Evolutionary conservation across 2,329 filamentous ascomycete species (phyloP).

Genomic region (Fusarium sp.): DNA sequence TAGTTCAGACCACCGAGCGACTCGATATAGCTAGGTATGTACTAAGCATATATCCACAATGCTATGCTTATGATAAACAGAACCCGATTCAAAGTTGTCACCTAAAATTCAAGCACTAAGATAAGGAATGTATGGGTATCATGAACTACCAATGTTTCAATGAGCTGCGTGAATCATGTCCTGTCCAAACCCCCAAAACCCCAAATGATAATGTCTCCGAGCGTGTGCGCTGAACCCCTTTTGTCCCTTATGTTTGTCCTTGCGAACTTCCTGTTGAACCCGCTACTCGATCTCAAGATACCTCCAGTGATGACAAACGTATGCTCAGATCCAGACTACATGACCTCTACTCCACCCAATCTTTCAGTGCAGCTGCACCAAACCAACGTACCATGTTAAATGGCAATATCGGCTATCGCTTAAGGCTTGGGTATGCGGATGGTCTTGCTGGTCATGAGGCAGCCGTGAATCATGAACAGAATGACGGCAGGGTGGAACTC

Average conservation of each 20-base stretch:
- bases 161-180: conserved; percentile 44
- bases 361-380: conserved; percentile 3
- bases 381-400: conserved; percentile 28
- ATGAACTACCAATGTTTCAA: conserved; percentile 44
- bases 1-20: neutral
- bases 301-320: neutral
- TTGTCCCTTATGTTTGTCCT: conserved; percentile 5
- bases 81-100: neutral
- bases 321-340: conserved; percentile 1
- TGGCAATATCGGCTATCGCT: conserved; percentile 27
- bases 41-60: neutral
- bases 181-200: conserved; percentile 30
- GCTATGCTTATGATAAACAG: neutral
- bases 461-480: conserved; percentile 89
- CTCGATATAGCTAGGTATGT: neutral
- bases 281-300: neutral
- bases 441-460: conserved; percentile 94
- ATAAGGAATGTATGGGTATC: conserved; percentile 44
- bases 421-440: conserved; percentile 93
- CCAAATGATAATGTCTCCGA: conserved; percentile 16
- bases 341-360: conserved; percentile 1
- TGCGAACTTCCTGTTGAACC: conserved; percentile 1
- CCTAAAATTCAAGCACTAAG: neutral
- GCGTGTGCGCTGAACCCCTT: conserved; percentile 7
- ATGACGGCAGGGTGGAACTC: conserved; percentile 88